Evolutionary conservation across 202 grass and related monocot species (phyloP).

Genomic region (Carex arenaria): DNA sequence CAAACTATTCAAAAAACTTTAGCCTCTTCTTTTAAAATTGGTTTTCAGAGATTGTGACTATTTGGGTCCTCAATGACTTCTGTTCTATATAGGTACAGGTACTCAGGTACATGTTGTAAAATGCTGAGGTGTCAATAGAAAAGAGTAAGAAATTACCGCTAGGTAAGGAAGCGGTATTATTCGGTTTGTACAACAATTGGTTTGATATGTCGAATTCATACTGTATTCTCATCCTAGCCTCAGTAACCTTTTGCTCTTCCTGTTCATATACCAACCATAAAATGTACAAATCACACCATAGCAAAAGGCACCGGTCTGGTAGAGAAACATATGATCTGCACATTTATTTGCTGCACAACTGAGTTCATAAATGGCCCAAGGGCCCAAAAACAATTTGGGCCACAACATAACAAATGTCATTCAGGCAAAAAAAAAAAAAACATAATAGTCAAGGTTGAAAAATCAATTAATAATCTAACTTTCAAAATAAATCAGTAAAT

Average conservation of each 20-base stretch:
- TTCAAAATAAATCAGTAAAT: not conserved
- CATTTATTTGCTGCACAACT: not conserved
- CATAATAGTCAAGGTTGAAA: not conserved
- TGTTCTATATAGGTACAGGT: not conserved
- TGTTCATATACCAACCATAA: conserved; percentile 2
- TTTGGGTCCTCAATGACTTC: not conserved
- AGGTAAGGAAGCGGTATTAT: not conserved
- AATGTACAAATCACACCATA: not conserved
- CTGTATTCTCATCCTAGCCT: conserved; percentile 34
- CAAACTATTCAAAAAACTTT: not conserved
- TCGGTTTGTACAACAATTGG: not conserved
- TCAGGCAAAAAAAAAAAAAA: not conserved
- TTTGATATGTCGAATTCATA: conserved; percentile 21
- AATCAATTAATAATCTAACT: not conserved
- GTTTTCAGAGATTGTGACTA: not conserved
- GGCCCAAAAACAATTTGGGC: too few species aligned
- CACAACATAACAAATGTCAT: too few species aligned
- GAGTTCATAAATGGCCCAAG: not conserved
- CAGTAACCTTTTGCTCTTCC: conserved; percentile 39
- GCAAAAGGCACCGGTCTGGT: not conserved
- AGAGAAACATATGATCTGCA: not conserved
- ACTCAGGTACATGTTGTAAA: not conserved
- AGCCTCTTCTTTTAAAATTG: not conserved
- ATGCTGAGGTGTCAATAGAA: not conserved
- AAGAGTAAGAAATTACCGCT: conserved; percentile 6